phyloP scores from a whole-genome alignment of 192 early-diverging fungal genomes.

The Coemansia aciculifera region DNA sequence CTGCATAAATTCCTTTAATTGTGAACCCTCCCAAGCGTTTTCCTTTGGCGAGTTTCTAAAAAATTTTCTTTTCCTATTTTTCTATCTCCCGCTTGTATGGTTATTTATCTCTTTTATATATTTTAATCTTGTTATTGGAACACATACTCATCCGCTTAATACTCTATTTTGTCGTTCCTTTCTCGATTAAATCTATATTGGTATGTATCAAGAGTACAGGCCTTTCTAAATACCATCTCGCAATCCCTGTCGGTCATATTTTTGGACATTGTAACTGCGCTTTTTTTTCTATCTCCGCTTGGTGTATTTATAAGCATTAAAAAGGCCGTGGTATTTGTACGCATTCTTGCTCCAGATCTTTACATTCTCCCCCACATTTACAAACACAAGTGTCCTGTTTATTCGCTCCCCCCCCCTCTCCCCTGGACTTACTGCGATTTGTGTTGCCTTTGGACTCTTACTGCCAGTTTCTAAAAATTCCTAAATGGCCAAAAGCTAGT shows the following conservation, averaged over 20 bases:
- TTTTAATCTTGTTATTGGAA: conserved; percentile 9
- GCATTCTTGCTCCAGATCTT: conserved; percentile 3
- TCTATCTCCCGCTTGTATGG: background rate
- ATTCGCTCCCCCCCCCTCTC: background rate
- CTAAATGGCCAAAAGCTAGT: background rate
- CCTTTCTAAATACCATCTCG: no score
- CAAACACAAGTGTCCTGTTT: conserved; percentile 2
- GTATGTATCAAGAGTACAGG: background rate
- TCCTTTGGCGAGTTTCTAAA: conserved; percentile 5
- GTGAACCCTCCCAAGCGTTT: background rate
- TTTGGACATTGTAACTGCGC: background rate
- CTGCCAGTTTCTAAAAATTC: background rate
- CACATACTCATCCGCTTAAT: conserved; percentile 8
- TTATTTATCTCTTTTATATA: conserved; percentile 4
- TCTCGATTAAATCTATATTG: conserved; percentile 3
- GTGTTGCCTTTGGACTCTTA: background rate
- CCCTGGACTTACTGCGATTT: background rate
- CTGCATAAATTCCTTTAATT: conserved; percentile 1
- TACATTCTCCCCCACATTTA: conserved; percentile 2
- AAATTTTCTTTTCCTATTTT: background rate
- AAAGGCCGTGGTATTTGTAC: background rate
- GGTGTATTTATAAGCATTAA: background rate
- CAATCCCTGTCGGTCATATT: background rate
- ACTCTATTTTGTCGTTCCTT: conserved; percentile 5
- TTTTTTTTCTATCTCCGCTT: background rate